Base-by-base conservation (phyloP, 768 basidiomycete species). In the Cubamyces lactineus region DNA sequence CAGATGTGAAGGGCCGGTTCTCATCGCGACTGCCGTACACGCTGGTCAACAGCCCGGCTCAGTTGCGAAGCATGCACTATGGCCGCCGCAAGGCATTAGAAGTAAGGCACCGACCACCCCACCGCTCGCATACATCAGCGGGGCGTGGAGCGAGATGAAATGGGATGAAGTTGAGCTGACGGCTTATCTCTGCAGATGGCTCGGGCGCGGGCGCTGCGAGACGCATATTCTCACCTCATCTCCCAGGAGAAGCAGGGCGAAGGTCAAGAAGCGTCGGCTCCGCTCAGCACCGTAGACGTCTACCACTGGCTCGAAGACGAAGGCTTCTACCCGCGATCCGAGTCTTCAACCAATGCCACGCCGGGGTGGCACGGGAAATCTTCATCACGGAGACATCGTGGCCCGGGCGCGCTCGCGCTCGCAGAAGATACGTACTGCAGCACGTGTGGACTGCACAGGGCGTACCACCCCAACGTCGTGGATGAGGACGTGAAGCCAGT, bases 61-160 rank as follows among this genome's bases (percentile, higher is more conserved):
- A 79, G 3, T 68, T 81, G 6, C 68, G 72, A 6, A 66, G 67
- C 15, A 69, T 83, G 21, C 68, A 77, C 4, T 72, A 73, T 48
- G 81, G 81, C 34, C 77, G 79, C 43, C 75, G 79, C 45, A 82
- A 82, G 65, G 80, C 81, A 1, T 74, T 83, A 3, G 82, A 82
- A 73, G 81, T 81, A 30, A 40, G 78, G 49, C 49, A 51, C 57
- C 28, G 2, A 6, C 21, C 67, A 28, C 12, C 34, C 1, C 34
- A 34, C 34, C 34, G 34, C 34, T 9, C 34, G 34, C 34, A 9
- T 9, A 34, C 5, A 34, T 34, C 34, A 34, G 9, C 34, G 34
- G 34, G 28, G 9, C 9, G 34, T 34, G 34, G 11, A 9, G 11
- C 11, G 34, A 34, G 11, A 34, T 34, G 34, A 46, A 21, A 45